phyloP scores from a whole-genome alignment of 495 filamentous ascomycete species.

The Margaritispora aquatica region DNA sequence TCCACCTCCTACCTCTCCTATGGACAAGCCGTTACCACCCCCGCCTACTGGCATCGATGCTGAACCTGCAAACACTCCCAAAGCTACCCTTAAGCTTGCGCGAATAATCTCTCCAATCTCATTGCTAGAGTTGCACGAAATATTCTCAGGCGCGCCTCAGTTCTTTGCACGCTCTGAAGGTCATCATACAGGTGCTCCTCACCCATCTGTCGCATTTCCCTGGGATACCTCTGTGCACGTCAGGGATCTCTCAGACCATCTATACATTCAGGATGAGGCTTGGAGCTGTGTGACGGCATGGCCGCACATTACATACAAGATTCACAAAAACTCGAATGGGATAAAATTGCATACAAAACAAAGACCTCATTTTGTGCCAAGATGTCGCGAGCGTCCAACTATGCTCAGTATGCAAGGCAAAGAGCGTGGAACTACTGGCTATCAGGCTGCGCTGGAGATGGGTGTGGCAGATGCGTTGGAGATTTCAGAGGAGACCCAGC shows the following conservation, averaged over 20 bases:
- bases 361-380: conserved; percentile 50
- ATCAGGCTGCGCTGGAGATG: conserved; percentile 64
- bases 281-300: conserved; percentile 46
- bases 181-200: conserved; percentile 40
- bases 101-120: conserved; percentile 52
- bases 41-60: conserved; percentile 28
- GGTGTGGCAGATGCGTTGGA: conserved; percentile 56
- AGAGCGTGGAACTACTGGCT: conserved; percentile 72
- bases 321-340: conserved; percentile 23
- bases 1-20: conserved; percentile 9
- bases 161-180: conserved; percentile 53
- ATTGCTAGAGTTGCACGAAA: conserved; percentile 55
- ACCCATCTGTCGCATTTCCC: conserved; percentile 63
- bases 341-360: conserved; percentile 27
- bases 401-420: conserved; percentile 70
- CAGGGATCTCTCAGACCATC: conserved; percentile 57
- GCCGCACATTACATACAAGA: conserved; percentile 36
- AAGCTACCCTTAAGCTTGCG: conserved; percentile 37
- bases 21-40: conserved; percentile 46
- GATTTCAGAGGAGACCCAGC: conserved; percentile 39
- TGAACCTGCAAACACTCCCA: conserved; percentile 5
- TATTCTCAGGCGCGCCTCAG: conserved; percentile 74
- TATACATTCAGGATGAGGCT: conserved; percentile 47
- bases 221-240: conserved; percentile 60
- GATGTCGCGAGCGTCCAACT: conserved; percentile 54